These are phyloP conservation scores for Leptomonas pyrrhocoris DNA, from an alignment of 208 protist genomes.

Conservation along the genomic window DNA sequence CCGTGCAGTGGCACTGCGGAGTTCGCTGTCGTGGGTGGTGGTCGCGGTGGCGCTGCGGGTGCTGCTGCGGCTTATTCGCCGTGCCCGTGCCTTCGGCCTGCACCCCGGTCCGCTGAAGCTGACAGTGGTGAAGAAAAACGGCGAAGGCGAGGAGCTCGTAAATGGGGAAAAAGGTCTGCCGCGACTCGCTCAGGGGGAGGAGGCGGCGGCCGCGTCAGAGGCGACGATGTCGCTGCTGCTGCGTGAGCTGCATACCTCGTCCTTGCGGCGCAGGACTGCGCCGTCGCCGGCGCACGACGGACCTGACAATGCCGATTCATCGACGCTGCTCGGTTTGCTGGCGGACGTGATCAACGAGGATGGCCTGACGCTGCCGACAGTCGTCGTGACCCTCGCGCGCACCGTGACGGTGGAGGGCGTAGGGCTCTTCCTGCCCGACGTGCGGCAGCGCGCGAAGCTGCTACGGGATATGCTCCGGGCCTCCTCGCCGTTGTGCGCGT, in stretches of 20 bases:
- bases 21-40: conserved; percentile 52
- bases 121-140: conserved; percentile 22
- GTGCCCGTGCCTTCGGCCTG: conserved; percentile 69
- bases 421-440: conserved; percentile 77
- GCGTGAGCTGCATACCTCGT: conserved; percentile 36
- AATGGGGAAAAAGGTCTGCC: conserved; percentile 7
- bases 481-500: conserved; percentile 7
- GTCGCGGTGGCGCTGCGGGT: conserved; percentile 62
- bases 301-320: conserved; percentile 3
- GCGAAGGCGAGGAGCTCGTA: not conserved
- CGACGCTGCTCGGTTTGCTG: conserved; percentile 65
- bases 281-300: conserved; percentile 6
- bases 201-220: conserved; percentile 8
- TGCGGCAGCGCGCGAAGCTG: conserved; percentile 55
- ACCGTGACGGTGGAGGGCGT: conserved; percentile 70
- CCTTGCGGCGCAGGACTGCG: conserved; percentile 18
- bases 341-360: conserved; percentile 80
- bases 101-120: conserved; percentile 61
- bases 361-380: conserved; percentile 48
- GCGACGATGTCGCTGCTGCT: conserved; percentile 31
- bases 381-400: conserved; percentile 52
- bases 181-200: not conserved
- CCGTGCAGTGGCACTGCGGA: conserved; percentile 61
- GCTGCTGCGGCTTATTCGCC: conserved; percentile 72
- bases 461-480: conserved; percentile 66